These are phyloP conservation scores for Smittium culicis DNA, from an alignment of 371 early-diverging fungal genomes.

Conservation along the genomic window DNA sequence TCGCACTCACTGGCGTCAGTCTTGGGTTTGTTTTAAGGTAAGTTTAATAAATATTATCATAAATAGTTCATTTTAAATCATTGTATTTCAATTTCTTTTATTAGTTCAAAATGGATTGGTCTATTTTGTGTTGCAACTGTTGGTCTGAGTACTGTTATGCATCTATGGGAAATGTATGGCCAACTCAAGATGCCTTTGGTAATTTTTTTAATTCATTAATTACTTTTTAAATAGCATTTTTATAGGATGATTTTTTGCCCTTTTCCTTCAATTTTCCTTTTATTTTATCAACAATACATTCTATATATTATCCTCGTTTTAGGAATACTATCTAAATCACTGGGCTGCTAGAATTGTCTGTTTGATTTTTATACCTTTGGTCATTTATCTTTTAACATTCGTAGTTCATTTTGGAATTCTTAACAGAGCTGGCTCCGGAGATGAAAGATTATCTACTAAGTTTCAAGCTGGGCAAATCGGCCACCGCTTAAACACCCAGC, in stretches of 20 bases:
- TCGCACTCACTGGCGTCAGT: conserved; percentile 75
- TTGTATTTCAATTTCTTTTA: too few relatives aligned
- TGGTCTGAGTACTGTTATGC: conserved; percentile 87
- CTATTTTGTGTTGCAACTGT: conserved; percentile 90
- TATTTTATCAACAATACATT: background rate
- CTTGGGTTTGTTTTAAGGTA: conserved; percentile 82
- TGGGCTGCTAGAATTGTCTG: conserved; percentile 64
- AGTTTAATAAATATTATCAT: too few relatives aligned
- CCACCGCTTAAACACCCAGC: conserved; percentile 61
- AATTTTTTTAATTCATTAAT: conserved; percentile 19
- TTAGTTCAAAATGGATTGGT: conserved; percentile 99
- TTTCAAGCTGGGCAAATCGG: conserved; percentile 92
- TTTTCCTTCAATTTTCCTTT: background rate
- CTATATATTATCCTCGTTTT: background rate
- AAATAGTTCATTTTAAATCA: too few relatives aligned
- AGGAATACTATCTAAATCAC: conserved; percentile 40
- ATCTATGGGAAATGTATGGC: conserved; percentile 86
- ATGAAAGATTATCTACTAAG: conserved; percentile 94
- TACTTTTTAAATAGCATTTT: background rate
- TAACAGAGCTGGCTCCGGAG: conserved; percentile 78
- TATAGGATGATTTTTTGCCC: too few relatives aligned
- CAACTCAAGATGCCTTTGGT: conserved; percentile 58
- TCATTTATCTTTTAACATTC: conserved; percentile 83
- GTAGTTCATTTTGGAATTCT: conserved; percentile 84
- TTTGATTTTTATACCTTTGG: conserved; percentile 75